These are phyloP conservation scores for Picea glauca DNA, from an alignment of 75 land plant genomes.

Conservation along the genomic window DNA sequence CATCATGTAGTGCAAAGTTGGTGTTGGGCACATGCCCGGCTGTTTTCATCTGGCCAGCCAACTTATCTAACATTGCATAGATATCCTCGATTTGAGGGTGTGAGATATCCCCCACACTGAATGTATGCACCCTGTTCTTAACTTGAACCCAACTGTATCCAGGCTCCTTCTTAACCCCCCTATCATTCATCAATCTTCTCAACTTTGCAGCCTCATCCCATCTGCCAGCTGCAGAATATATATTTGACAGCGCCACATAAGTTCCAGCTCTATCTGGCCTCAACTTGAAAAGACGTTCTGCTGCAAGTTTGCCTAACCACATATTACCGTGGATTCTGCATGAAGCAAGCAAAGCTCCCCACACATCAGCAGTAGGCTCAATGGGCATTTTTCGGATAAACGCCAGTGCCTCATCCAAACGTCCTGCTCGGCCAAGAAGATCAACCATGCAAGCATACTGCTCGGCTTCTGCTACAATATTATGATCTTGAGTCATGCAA, in stretches of 20 bases:
- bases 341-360: conserved; percentile 50
- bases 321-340: conserved; percentile 47
- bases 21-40: conserved; percentile 16
- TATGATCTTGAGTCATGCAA: conserved; percentile 20
- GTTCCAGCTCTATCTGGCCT: background rate
- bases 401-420: conserved; percentile 40
- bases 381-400: conserved; percentile 49
- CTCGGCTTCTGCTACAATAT: conserved; percentile 21
- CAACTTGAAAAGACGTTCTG: background rate
- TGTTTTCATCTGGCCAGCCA: conserved; percentile 16
- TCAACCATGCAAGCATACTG: conserved; percentile 70
- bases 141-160: conserved; percentile 16
- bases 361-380: conserved; percentile 36
- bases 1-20: conserved; percentile 7
- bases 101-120: conserved; percentile 17
- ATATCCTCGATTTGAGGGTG: conserved; percentile 10
- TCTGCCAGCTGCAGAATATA: conserved; percentile 30
- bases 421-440: conserved; percentile 59
- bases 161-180: conserved; percentile 6
- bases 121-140: conserved; percentile 3
- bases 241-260: conserved; percentile 21
- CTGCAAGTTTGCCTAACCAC: conserved; percentile 9
- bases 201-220: conserved; percentile 26
- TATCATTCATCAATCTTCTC: conserved; percentile 11
- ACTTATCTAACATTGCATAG: conserved; percentile 9